phyloP scores from a whole-genome alignment of 495 filamentous ascomycete genomes.

The Xylaria grammica region DNA sequence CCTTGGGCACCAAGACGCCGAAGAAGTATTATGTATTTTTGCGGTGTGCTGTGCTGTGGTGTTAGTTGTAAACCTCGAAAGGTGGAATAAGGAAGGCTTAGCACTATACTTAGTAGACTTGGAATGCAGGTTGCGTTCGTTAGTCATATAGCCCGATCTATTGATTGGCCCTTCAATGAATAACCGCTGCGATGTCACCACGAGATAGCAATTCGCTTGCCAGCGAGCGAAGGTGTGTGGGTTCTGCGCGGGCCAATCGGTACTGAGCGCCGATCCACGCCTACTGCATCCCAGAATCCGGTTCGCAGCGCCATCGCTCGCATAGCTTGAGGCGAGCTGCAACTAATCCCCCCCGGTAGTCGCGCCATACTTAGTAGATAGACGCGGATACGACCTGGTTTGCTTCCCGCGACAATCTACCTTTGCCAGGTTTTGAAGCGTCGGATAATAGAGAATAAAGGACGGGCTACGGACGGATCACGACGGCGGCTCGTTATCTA shows the following conservation, averaged over 20 bases:
- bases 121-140: slow-evolving; percentile 3
- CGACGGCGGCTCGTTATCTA: slow-evolving; percentile 13
- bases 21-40: not conserved
- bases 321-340: slow-evolving; percentile 12
- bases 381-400: slow-evolving; percentile 10
- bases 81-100: not conserved
- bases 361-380: not conserved
- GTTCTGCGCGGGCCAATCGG: slow-evolving; percentile 11
- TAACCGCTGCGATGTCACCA: slow-evolving; percentile 4
- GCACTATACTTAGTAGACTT: too few relatives aligned
- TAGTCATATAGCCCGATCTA: not conserved
- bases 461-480: slow-evolving; percentile 4
- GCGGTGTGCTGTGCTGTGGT: not conserved
- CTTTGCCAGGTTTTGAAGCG: slow-evolving; percentile 19
- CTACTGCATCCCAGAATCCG: slow-evolving; percentile 15
- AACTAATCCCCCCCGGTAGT: not conserved
- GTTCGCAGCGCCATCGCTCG: slow-evolving; percentile 13
- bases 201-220: slow-evolving; percentile 14
- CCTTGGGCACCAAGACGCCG: not conserved
- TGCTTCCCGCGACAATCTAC: not conserved
- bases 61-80: not conserved
- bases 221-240: not conserved
- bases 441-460: slow-evolving; percentile 3
- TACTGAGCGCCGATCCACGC: slow-evolving; percentile 1
- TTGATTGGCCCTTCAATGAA: slow-evolving; percentile 11